phyloP scores from a whole-genome alignment of 2,329 filamentous ascomycete species.

The Phialophora expanda region DNA sequence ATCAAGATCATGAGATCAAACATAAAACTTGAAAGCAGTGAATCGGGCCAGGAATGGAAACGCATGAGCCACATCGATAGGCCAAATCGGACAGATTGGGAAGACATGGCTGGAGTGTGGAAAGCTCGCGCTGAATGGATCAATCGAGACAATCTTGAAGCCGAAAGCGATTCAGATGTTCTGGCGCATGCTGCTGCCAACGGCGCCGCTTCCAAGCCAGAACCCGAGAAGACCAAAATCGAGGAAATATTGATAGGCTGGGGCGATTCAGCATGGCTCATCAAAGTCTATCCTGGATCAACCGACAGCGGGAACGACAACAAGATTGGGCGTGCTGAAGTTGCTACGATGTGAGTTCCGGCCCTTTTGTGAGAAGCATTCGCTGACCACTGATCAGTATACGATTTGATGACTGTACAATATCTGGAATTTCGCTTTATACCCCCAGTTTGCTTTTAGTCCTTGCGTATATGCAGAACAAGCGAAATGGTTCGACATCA shows the following conservation, averaged over 20 bases:
- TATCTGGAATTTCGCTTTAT: slow-evolving; percentile 96
- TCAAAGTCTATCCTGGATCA: slow-evolving; percentile 84
- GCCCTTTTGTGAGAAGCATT: slow-evolving; percentile 3
- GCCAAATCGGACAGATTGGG: slow-evolving; percentile 85
- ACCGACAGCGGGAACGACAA: slow-evolving; percentile 69
- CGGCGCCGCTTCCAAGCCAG: slow-evolving; percentile 49
- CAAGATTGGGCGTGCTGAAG: slow-evolving; percentile 80
- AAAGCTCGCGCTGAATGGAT: slow-evolving; percentile 93
- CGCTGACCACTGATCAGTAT: slow-evolving; percentile 62
- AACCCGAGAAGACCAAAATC: slow-evolving; percentile 50
- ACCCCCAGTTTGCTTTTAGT: slow-evolving; percentile 88
- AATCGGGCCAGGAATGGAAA: slow-evolving; percentile 88
- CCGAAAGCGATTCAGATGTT: slow-evolving; percentile 62
- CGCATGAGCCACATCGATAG: slow-evolving; percentile 89
- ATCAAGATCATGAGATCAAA: slow-evolving; percentile 98
- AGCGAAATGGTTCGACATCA: slow-evolving; percentile 68
- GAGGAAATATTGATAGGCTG: slow-evolving; percentile 92
- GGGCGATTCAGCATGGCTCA: slow-evolving; percentile 95
- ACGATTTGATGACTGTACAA: slow-evolving; percentile 88
- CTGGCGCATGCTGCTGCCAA: slow-evolving; percentile 46
- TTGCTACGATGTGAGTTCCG: slow-evolving; percentile 81
- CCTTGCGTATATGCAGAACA: slow-evolving; percentile 83
- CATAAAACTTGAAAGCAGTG: slow-evolving; percentile 74
- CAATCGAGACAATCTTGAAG: slow-evolving; percentile 78
- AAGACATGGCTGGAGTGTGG: slow-evolving; percentile 96